Base-by-base conservation (phyloP, 371 early-diverging fungal genomes). In the Actinomortierella wolfii region DNA sequence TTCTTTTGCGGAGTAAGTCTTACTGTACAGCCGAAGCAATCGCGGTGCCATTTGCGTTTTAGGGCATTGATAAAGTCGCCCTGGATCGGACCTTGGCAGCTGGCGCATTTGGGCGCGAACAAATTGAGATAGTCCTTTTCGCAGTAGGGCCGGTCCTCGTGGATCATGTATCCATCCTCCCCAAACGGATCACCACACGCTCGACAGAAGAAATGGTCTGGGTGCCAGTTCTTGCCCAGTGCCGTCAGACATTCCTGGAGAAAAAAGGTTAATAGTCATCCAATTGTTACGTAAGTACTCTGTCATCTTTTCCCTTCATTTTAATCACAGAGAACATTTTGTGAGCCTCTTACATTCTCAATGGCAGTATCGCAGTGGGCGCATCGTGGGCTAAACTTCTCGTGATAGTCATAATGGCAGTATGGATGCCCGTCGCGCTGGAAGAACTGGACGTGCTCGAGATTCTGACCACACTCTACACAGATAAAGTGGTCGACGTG, bases 121-220 rank as follows among this genome's bases (percentile, higher is more conserved):
- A 84, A 71, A 48, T 65, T 74, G 8, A 79, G 57, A 51, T 88
- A 91, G 68, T 91, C 91, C 47, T 82, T 82, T 55, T 89, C 86
- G 62, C 93, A 92, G 58, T 91, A 92, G 0, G 90, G 86, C 50
- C 86, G 84, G 4, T 89, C 91, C 3, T 87, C 83, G 54, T 88
- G 83, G 15, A 90, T 91, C 78, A 88, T 79, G 51, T 90, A 90
- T 20, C 81, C 77, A 39, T 81, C 76, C 42, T 81, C 81, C 9
- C 76, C 81, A 68, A 88, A 86, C 1, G 84, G 84, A 42, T 78
- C 79, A 18, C 89, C 89, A 58, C 92, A 92, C 51, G 87, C 88
- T 21, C 85, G 85, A 65, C 92, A 92, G 62, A 92, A 91, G 66
- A 91, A 90, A 63, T 91, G 90, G 1, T 84, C 89, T 1, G 80